phyloP scores from a whole-genome alignment of 2,329 filamentous ascomycete species.

The Fusarium torulosum region DNA sequence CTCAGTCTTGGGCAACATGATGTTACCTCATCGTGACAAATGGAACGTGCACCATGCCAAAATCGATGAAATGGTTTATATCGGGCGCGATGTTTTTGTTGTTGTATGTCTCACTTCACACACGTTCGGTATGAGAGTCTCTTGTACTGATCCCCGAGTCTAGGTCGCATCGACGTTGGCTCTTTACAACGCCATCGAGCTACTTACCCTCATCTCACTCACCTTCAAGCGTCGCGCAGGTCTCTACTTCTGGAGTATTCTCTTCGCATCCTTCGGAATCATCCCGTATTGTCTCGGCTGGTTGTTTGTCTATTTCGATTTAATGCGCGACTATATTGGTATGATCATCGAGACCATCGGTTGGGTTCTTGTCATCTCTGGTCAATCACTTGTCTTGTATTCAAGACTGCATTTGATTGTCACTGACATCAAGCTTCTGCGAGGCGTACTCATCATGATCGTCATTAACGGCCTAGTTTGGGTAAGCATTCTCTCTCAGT shows the following conservation, averaged over 20 bases:
- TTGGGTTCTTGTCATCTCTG: slow-evolving; percentile 23
- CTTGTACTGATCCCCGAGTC: background rate
- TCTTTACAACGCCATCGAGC: slow-evolving; percentile 51
- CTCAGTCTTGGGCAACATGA: slow-evolving; percentile 3
- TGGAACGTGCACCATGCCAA: slow-evolving; percentile 3
- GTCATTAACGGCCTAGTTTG: slow-evolving; percentile 55
- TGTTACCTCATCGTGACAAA: slow-evolving; percentile 13
- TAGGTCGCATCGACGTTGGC: slow-evolving; percentile 29
- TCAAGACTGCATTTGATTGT: slow-evolving; percentile 25
- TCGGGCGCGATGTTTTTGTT: slow-evolving; percentile 21
- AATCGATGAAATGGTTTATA: slow-evolving; percentile 20
- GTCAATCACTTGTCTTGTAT: slow-evolving; percentile 33
- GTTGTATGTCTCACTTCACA: slow-evolving; percentile 2
- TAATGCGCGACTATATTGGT: slow-evolving; percentile 21
- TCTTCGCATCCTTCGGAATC: slow-evolving; percentile 51
- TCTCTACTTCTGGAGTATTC: slow-evolving; percentile 57
- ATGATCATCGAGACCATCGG: slow-evolving; percentile 37
- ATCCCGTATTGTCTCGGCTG: slow-evolving; percentile 59
- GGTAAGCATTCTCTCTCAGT: background rate
- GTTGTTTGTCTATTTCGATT: slow-evolving; percentile 55
- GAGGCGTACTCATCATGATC: slow-evolving; percentile 20
- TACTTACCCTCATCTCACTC: slow-evolving; percentile 50
- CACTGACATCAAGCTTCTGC: background rate
- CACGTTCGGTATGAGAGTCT: too few species aligned
- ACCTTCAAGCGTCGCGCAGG: slow-evolving; percentile 50